A percentile compares a stretch with the other conserved stretches of the same genome.
phyloP scores from a whole-genome alignment of 2,329 filamentous ascomycete species.

The Domatiomyces globalis region DNA sequence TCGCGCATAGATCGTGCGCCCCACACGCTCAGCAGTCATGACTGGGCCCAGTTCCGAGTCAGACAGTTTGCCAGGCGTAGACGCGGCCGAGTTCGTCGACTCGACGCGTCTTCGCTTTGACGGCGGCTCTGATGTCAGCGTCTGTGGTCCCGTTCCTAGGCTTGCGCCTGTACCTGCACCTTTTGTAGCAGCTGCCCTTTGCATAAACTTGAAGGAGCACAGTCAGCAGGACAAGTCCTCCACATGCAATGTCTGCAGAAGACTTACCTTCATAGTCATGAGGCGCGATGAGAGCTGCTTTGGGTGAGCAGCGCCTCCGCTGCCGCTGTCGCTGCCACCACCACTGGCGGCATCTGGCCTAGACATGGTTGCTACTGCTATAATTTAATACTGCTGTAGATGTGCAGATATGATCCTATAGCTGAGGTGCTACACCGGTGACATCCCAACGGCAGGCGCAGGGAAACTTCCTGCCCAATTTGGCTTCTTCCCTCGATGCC shows the following conservation, averaged over 20 bases:
- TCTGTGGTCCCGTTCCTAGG: constrained; percentile 5
- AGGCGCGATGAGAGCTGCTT: constrained; percentile 18
- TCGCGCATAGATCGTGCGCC: constrained; percentile 5
- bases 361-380: not conserved
- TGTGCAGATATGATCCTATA: not conserved
- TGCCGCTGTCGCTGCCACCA: too few species aligned
- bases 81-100: not conserved
- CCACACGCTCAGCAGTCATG: not conserved
- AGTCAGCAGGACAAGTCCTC: not conserved
- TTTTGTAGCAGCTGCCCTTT: constrained; percentile 11
- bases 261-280: constrained; percentile 18
- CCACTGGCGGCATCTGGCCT: not conserved
- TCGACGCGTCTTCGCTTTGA: constrained; percentile 5
- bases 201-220: constrained; percentile 15
- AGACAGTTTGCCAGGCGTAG: not conserved
- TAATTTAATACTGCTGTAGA: not conserved
- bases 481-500: too few species aligned
- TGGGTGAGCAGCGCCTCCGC: not conserved
- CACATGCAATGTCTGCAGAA: not conserved
- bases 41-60: not conserved
- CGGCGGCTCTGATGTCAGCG: constrained; percentile 11
- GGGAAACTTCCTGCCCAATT: too few species aligned
- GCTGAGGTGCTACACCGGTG: not conserved
- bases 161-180: constrained; percentile 1
- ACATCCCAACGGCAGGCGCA: too few species aligned